Evolutionary conservation across 1,284 basidiomycete genomes (phyloP), one percentile per base, ranked within the genome.

Genomic region (Ganoderma boninense): DNA sequence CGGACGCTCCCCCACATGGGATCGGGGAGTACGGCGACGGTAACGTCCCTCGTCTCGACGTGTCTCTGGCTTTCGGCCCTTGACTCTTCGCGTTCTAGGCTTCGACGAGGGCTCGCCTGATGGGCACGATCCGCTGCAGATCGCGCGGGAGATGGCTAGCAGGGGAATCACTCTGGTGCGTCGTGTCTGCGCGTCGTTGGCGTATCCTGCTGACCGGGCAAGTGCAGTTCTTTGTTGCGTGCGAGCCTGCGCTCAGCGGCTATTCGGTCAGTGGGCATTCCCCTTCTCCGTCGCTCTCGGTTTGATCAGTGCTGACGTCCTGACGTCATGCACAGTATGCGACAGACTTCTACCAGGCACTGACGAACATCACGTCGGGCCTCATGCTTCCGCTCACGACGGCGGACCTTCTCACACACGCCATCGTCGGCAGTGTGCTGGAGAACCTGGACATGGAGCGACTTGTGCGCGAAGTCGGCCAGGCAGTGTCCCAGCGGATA

Each of bases 361-460:
- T 99, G 75, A 95, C 94, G 54, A 89, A 90, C 77, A 96, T 98
- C 80, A 97, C 97, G 4, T 97, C 96, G 14, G 97, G 96, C 10
- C 87, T 97, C 67, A 97, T 99, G 93, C 89, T 99, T 7, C 98
- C 97, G 1, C 87, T 99, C 57, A 98, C 97, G 5, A 99, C 97
- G 18, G 98, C 97, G 40, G 95, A 97, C 79, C 89, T 99, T 35
- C 90, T 99, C 57, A 92, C 97, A n/a, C 96, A 98, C 79, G 98
- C 97, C 44, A 99, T 99, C 73, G 95, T 98, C 66, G 97, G 96
- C 29, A 96, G 95, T 76, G 97, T 99, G 40, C 88, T 99, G 32
- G 97, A 99, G 84, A 98, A 99, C 77, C 92, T 99, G 77, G 97
- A 99, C 81, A 97, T 99, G 94, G 98, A 99, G 78, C 90, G 97